These are phyloP conservation scores for Heliocybe sulcata DNA, from an alignment of 1,284 basidiomycete genomes.

Conservation along the genomic window DNA sequence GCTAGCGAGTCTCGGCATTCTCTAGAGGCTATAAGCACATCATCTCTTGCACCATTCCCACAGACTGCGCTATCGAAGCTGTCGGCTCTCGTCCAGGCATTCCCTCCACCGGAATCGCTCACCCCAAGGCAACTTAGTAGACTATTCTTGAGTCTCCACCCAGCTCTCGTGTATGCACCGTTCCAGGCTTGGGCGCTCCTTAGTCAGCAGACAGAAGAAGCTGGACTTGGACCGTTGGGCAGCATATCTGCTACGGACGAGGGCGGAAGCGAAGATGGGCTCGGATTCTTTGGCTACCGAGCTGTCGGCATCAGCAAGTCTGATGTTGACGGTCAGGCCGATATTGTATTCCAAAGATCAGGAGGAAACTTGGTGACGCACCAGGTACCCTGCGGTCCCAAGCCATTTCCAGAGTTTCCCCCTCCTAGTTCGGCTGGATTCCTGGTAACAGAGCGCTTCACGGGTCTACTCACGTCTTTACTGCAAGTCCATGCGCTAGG, in stretches of 20 bases:
- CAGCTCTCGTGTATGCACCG: slow-evolving; percentile 42
- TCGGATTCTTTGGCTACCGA: slow-evolving; percentile 47
- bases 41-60: slow-evolving; percentile 50
- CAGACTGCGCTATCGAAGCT: slow-evolving; percentile 54
- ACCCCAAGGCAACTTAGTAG: slow-evolving; percentile 42
- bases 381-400: slow-evolving; percentile 41
- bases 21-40: slow-evolving; percentile 42
- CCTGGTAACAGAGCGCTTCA: slow-evolving; percentile 22
- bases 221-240: slow-evolving; percentile 44
- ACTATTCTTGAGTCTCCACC: slow-evolving; percentile 47
- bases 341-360: slow-evolving; percentile 33
- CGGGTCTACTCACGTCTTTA: slow-evolving; percentile 25
- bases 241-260: slow-evolving; percentile 33
- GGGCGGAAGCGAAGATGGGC: slow-evolving; percentile 21
- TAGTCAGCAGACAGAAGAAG: slow-evolving; percentile 43
- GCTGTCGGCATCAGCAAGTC: slow-evolving; percentile 24
- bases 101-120: slow-evolving; percentile 36
- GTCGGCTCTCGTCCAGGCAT: slow-evolving; percentile 31
- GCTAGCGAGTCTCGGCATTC: slow-evolving; percentile 47
- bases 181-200: slow-evolving; percentile 57
- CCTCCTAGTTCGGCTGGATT: slow-evolving; percentile 18
- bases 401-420: slow-evolving; percentile 25
- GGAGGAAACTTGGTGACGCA: slow-evolving; percentile 22
- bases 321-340: slow-evolving; percentile 22
- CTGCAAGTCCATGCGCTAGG: slow-evolving; percentile 28